Percentiles rank a stretch among this genome's conserved stretches.
phyloP scores from a whole-genome alignment of 768 basidiomycete genomes.

The Kwoniella europaea region DNA sequence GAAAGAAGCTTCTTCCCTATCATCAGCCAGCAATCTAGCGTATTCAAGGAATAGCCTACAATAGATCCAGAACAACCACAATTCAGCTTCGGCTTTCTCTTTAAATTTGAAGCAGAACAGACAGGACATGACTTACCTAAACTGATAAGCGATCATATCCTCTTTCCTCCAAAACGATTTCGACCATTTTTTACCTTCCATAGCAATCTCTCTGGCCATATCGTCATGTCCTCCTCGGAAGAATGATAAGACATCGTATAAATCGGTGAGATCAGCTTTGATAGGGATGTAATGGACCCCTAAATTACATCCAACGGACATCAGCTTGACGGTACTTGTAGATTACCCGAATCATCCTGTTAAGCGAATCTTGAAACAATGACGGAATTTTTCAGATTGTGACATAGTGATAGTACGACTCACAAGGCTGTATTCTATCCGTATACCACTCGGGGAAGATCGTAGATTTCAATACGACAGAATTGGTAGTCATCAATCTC shows the following conservation, averaged over 20 bases:
- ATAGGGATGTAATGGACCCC: slow-evolving; percentile 58
- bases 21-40: slow-evolving; percentile 43
- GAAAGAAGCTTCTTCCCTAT: slow-evolving; percentile 32
- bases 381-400: too few relatives aligned
- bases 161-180: slow-evolving; percentile 55
- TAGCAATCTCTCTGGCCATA: slow-evolving; percentile 58
- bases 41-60: slow-evolving; percentile 52
- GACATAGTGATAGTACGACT: background rate
- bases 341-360: too few relatives aligned
- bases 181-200: slow-evolving; percentile 58
- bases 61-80: background rate
- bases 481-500: slow-evolving; percentile 55
- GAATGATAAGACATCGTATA: slow-evolving; percentile 59
- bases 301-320: background rate
- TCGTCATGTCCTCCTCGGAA: slow-evolving; percentile 56
- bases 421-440: slow-evolving; percentile 37
- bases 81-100: background rate
- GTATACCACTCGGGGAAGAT: slow-evolving; percentile 56
- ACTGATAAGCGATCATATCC: slow-evolving; percentile 58
- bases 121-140: slow-evolving; percentile 33
- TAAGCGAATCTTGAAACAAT: too few relatives aligned
- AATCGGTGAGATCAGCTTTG: slow-evolving; percentile 59
- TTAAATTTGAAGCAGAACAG: background rate
- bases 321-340: too few relatives aligned
- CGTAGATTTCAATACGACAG: slow-evolving; percentile 56